These are phyloP conservation scores for Kregervanrija delftensis DNA, from an alignment of 805 yeast genomes.

Conservation along the genomic window DNA sequence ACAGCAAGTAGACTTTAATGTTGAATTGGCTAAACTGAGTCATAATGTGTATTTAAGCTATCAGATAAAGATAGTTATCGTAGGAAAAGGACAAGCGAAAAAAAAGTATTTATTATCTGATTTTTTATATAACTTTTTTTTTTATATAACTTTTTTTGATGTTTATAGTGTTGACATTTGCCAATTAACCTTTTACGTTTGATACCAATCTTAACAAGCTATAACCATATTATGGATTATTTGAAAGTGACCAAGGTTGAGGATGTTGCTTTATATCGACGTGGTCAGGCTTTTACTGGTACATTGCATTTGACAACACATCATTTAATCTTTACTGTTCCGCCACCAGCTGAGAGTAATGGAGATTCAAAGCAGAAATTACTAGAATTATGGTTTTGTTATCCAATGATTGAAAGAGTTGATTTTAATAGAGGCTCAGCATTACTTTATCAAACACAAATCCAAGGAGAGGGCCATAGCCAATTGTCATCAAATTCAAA, in stretches of 20 bases:
- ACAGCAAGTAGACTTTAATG: neutral
- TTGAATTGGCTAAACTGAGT: too few relatives aligned
- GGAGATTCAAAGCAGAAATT: slow-evolving; percentile 8
- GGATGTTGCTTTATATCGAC: slow-evolving; percentile 42
- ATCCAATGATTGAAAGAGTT: slow-evolving; percentile 70
- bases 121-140: neutral
- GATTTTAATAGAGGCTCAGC: slow-evolving; percentile 52
- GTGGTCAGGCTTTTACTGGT: slow-evolving; percentile 52
- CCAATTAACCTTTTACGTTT: too few relatives aligned
- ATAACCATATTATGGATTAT: slow-evolving; percentile 40
- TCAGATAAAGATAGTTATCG: too few relatives aligned
- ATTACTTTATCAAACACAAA: slow-evolving; percentile 11
- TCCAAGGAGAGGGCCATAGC: too few relatives aligned
- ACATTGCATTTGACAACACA: slow-evolving; percentile 67
- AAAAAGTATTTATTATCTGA: neutral
- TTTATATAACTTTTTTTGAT: neutral
- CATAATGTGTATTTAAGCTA: too few relatives aligned
- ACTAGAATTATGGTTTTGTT: slow-evolving; percentile 86
- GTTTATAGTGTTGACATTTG: too few relatives aligned
- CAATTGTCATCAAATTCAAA: too few relatives aligned
- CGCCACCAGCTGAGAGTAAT: slow-evolving; percentile 7
- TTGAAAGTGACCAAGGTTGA: slow-evolving; percentile 46
- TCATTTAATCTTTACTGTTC: slow-evolving; percentile 57
- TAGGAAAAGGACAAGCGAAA: too few relatives aligned
- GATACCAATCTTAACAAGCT: neutral